Evolutionary conservation across 164 flowering plant species (phyloP).

Genomic region (Brasenia schreberi): DNA sequence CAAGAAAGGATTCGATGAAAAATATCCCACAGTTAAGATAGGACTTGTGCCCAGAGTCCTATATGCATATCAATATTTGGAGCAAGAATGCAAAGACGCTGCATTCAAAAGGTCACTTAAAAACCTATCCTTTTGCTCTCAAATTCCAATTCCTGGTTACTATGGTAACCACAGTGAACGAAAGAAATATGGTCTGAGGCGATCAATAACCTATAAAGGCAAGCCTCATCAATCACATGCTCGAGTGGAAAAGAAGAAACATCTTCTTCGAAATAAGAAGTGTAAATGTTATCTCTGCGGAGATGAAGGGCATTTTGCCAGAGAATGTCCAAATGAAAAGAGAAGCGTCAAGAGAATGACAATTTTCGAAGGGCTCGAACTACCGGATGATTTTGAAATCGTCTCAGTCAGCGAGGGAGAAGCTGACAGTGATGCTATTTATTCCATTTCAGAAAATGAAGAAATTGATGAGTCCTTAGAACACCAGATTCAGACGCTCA

Average conservation of each 20-base stretch:
- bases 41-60: not conserved
- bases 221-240: slow-evolving; percentile 1
- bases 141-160: slow-evolving; percentile 3
- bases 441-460: slow-evolving; percentile 1
- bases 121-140: slow-evolving; percentile 3
- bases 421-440: slow-evolving; percentile 1
- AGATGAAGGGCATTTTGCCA: slow-evolving; percentile 3
- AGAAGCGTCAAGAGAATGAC: not conserved
- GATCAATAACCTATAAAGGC: slow-evolving; percentile 5
- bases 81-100: slow-evolving; percentile 3
- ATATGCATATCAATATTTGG: not conserved
- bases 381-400: not conserved
- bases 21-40: not conserved
- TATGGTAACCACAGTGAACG: not conserved
- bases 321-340: not conserved
- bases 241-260: too few relatives aligned
- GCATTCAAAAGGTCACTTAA: slow-evolving; percentile 1
- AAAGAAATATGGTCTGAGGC: slow-evolving; percentile 1
- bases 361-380: not conserved
- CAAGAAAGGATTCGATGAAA: not conserved
- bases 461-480: not conserved
- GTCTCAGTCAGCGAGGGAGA: slow-evolving; percentile 1
- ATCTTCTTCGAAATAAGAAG: not conserved
- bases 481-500: not conserved
- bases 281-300: slow-evolving; percentile 7